A percentile compares a stretch with the other conserved stretches of the same genome.
Conservation (phyloP, 352 stramenopile species). For the Pythium diclinum region DNA sequence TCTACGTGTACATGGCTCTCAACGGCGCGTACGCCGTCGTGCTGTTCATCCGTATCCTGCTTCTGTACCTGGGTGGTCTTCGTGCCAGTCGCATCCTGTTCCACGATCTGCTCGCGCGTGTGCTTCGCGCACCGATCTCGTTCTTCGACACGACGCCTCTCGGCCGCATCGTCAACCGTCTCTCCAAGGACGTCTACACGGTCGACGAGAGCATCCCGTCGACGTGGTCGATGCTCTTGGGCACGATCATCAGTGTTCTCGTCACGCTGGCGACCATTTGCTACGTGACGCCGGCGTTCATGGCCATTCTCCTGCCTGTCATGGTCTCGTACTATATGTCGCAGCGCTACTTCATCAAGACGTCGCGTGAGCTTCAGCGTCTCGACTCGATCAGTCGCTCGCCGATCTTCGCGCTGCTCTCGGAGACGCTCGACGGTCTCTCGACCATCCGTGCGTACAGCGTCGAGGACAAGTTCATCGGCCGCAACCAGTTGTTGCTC, state of each 20-base stretch:
- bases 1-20: constrained; percentile 83
- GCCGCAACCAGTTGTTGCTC: constrained; percentile 50
- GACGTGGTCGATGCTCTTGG: constrained; percentile 66
- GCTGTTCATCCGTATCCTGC: constrained; percentile 57
- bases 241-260: constrained; percentile 68
- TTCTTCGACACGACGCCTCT: constrained; percentile 86
- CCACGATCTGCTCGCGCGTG: constrained; percentile 47
- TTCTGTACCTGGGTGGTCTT: constrained; percentile 62
- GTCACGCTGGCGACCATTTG: constrained; percentile 65
- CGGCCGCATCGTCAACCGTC: constrained; percentile 72
- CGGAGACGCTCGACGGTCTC: constrained; percentile 94
- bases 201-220: constrained; percentile 70
- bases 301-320: constrained; percentile 72
- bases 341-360: constrained; percentile 93
- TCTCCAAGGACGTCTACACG: constrained; percentile 80
- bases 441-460: constrained; percentile 90
- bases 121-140: constrained; percentile 61
- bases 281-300: constrained; percentile 65
- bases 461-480: constrained; percentile 48
- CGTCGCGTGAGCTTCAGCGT: constrained; percentile 91
- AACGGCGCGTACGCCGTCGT: constrained; percentile 52
- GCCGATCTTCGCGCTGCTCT: constrained; percentile 95
- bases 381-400: constrained; percentile 92
- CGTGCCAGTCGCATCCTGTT: constrained; percentile 63
- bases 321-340: constrained; percentile 64